Percentiles rank a stretch among this genome's conserved stretches.
These are phyloP conservation scores for Talaromyces pinophilus DNA, from an alignment of 2,329 filamentous ascomycete genomes.

Conservation along the genomic window DNA sequence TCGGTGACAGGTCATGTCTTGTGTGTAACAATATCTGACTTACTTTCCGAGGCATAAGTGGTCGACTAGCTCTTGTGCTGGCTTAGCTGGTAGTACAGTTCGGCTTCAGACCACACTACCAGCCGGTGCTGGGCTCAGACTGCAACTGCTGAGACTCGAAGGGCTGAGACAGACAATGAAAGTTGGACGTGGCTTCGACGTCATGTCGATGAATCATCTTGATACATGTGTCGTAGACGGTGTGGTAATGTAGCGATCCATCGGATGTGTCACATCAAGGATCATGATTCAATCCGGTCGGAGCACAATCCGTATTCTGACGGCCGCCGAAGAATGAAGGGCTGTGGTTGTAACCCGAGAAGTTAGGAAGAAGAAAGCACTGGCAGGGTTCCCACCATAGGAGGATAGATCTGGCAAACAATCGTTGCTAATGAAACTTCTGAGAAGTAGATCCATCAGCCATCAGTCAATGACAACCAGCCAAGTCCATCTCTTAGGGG, in stretches of 20 bases:
- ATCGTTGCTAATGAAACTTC: not conserved
- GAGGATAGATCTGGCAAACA: not conserved
- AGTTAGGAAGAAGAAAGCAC: not conserved
- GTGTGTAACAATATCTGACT: slow-evolving; percentile 3
- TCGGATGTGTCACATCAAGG: slow-evolving; percentile 3
- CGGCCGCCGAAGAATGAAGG: not conserved
- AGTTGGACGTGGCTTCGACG: not conserved
- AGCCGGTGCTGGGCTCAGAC: not conserved
- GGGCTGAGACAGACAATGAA: not conserved
- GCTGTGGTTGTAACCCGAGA: not conserved
- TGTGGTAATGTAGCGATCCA: not conserved
- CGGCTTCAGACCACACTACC: not conserved
- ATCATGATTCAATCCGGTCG: not conserved
- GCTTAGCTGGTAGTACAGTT: not conserved
- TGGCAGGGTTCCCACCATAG: not conserved
- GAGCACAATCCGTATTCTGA: not conserved
- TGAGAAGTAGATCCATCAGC: not conserved
- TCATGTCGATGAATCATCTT: not conserved
- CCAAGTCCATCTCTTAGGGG: not conserved
- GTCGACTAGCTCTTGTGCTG: not conserved
- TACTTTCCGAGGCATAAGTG: not conserved
- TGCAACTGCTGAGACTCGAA: not conserved
- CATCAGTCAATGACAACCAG: not conserved
- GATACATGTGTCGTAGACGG: not conserved
- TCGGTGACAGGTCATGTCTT: not conserved